Conservation (phyloP, 768 basidiomycete genomes). For the Trametes villosa region DNA sequence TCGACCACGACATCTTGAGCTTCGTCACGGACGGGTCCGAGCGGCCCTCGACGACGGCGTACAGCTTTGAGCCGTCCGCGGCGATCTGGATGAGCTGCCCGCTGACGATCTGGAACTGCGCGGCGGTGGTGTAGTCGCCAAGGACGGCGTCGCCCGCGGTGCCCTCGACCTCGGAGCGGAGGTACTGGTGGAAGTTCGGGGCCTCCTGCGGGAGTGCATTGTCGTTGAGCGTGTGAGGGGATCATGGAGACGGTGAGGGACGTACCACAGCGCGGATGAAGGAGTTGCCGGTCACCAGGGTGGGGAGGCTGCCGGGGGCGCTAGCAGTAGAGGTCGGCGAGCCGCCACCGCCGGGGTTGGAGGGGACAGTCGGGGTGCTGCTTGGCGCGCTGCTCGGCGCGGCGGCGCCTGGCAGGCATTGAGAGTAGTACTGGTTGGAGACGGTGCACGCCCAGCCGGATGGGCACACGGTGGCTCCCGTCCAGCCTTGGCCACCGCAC, state of each 20-base stretch:
- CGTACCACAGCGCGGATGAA: slow-evolving; percentile 63
- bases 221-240: not conserved
- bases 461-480: slow-evolving; percentile 53
- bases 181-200: slow-evolving; percentile 66
- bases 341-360: slow-evolving; percentile 18
- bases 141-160: slow-evolving; percentile 54
- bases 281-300: slow-evolving; percentile 52
- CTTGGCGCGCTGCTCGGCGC: too few relatives aligned
- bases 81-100: slow-evolving; percentile 59
- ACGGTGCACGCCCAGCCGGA: slow-evolving; percentile 50
- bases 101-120: slow-evolving; percentile 58
- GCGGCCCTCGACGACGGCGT: slow-evolving; percentile 52
- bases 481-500: slow-evolving; percentile 59
- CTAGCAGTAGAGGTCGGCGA: slow-evolving; percentile 30
- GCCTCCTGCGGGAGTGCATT: slow-evolving; percentile 42
- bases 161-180: slow-evolving; percentile 51
- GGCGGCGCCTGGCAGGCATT: slow-evolving; percentile 53
- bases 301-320: slow-evolving; percentile 38
- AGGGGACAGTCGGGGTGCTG: slow-evolving; percentile 25
- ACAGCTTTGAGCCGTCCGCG: slow-evolving; percentile 46
- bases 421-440: slow-evolving; percentile 54
- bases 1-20: slow-evolving; percentile 54
- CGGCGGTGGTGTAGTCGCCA: slow-evolving; percentile 52
- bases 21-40: slow-evolving; percentile 51
- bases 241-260: not conserved